A percentile compares a stretch with the other conserved stretches of the same genome.
These are phyloP conservation scores for Coemansia sp. DNA, from an alignment of 192 early-diverging fungal genomes.

Conservation along the genomic window DNA sequence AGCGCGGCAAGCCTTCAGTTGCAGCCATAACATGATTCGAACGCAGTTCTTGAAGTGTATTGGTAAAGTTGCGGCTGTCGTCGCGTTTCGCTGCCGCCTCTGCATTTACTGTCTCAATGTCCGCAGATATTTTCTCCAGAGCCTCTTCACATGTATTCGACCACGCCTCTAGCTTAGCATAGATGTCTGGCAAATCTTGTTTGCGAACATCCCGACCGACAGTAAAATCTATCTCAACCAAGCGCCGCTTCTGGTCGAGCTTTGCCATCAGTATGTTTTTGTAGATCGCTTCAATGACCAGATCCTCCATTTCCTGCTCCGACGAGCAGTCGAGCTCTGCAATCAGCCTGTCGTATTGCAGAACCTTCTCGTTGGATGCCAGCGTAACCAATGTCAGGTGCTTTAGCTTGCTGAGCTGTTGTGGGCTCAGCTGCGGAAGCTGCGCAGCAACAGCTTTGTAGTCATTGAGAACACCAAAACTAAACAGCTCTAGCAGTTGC, in stretches of 20 bases:
- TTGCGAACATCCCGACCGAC: slow-evolving; percentile 44
- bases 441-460: slow-evolving; percentile 25
- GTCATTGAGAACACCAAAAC: slow-evolving; percentile 29
- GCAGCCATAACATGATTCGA: slow-evolving; percentile 8
- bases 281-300: slow-evolving; percentile 50
- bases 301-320: slow-evolving; percentile 47
- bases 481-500: slow-evolving; percentile 36
- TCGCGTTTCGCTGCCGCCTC: slow-evolving; percentile 10
- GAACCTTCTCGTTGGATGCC: slow-evolving; percentile 27
- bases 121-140: slow-evolving; percentile 11
- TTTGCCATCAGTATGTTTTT: slow-evolving; percentile 40
- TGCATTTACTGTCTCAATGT: slow-evolving; percentile 20
- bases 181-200: slow-evolving; percentile 34
- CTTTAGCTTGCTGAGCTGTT: slow-evolving; percentile 42
- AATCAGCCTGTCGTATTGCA: slow-evolving; percentile 34
- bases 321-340: slow-evolving; percentile 27
- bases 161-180: slow-evolving; percentile 29
- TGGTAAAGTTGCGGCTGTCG: slow-evolving; percentile 29
- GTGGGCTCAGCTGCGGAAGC: slow-evolving; percentile 27
- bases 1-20: slow-evolving; percentile 9
- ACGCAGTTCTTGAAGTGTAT: slow-evolving; percentile 29
- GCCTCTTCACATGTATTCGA: slow-evolving; percentile 28
- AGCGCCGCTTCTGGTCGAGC: slow-evolving; percentile 46
- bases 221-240: slow-evolving; percentile 43
- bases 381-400: slow-evolving; percentile 37